These are phyloP conservation scores for Pestalotiopsis sp. DNA, from an alignment of 2,329 filamentous ascomycete genomes.

Conservation along the genomic window DNA sequence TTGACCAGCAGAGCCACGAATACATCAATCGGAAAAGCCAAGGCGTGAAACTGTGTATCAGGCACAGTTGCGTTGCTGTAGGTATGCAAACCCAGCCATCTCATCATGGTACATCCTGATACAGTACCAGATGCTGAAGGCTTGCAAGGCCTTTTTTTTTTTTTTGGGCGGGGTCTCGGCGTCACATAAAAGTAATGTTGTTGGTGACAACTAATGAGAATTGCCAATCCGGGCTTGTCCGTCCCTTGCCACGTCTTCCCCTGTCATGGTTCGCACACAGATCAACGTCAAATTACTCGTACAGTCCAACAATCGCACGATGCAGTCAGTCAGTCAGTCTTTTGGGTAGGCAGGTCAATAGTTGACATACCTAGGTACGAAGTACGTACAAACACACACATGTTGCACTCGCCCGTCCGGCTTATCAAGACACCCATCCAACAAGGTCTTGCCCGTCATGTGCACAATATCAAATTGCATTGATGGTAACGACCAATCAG, in stretches of 20 bases:
- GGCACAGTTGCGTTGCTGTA: neutral
- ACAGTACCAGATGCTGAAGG: neutral
- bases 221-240: neutral
- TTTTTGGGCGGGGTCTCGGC: neutral
- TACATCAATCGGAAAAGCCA: neutral
- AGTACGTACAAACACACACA: neutral
- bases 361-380: no score
- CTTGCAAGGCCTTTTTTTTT: neutral
- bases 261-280: neutral
- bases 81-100: neutral
- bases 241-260: neutral
- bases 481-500: neutral
- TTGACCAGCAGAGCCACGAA: neutral
- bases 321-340: neutral
- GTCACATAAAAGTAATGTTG: neutral
- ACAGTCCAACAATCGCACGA: neutral
- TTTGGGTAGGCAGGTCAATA: neutral
- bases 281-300: slow-evolving; percentile 1
- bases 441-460: neutral
- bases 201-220: neutral
- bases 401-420: neutral
- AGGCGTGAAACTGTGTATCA: neutral
- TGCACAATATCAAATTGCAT: slow-evolving; percentile 2
- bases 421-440: neutral
- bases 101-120: neutral